These are phyloP conservation scores for Phytophthora kernoviae DNA, from an alignment of 352 stramenopile genomes.

Conservation along the genomic window DNA sequence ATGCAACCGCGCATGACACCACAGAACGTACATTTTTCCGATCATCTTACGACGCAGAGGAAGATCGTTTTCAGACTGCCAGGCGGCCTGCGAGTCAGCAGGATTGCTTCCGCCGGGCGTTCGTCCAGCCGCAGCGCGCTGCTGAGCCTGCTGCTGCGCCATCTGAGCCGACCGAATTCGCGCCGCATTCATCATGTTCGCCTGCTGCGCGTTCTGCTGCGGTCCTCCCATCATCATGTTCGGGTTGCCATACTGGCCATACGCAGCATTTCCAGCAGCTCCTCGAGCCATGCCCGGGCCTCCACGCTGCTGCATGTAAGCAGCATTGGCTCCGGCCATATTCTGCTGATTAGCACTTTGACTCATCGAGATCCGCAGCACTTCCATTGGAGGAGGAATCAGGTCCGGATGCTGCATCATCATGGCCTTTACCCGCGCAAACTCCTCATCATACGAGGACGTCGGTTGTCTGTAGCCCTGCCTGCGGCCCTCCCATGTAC, in stretches of 20 bases:
- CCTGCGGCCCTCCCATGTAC: conserved; percentile 65
- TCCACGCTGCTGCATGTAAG: conserved; percentile 71
- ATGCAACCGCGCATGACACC: not conserved
- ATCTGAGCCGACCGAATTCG: conserved; percentile 57
- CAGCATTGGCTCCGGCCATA: conserved; percentile 58
- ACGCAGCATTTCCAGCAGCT: conserved; percentile 42
- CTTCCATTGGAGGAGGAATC: conserved; percentile 87
- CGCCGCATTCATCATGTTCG: conserved; percentile 44
- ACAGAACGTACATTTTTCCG: conserved; percentile 83
- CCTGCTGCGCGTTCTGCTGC: conserved; percentile 37
- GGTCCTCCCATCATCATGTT: conserved; percentile 64
- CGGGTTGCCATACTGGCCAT: conserved; percentile 68
- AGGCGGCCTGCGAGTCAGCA: conserved; percentile 65
- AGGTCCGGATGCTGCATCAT: conserved; percentile 89
- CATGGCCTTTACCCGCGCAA: conserved; percentile 88
- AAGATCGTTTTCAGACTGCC: conserved; percentile 89
- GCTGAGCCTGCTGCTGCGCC: conserved; percentile 52
- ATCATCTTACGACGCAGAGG: conserved; percentile 90
- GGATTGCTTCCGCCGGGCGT: conserved; percentile 35
- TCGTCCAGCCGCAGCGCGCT: conserved; percentile 48
- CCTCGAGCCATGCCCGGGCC: conserved; percentile 64
- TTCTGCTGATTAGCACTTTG: conserved; percentile 64
- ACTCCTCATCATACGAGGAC: conserved; percentile 86
- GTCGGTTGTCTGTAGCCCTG: conserved; percentile 60
- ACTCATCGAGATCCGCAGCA: conserved; percentile 86